These are phyloP conservation scores for Ustilago lituana DNA, from an alignment of 1,284 basidiomycete species.

Conservation along the genomic window DNA sequence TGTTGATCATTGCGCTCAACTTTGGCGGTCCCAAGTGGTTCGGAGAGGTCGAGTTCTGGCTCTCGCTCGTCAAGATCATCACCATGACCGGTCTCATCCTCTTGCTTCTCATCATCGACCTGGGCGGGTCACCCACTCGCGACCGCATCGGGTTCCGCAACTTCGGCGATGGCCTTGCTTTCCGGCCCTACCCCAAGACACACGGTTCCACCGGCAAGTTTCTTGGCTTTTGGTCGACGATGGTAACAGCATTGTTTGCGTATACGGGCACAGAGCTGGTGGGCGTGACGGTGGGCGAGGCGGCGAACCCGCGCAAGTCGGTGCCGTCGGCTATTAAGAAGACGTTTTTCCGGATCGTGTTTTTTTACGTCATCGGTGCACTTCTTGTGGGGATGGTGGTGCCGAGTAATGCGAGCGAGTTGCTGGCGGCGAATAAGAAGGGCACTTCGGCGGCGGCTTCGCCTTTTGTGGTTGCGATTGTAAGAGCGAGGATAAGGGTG, in stretches of 20 bases:
- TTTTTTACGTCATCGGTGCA: conserved; percentile 76
- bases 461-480: conserved; percentile 77
- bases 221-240: conserved; percentile 54
- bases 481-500: conserved; percentile 76
- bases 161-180: conserved; percentile 70
- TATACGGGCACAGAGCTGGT: conserved; percentile 74
- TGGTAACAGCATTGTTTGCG: conserved; percentile 70
- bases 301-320: conserved; percentile 73
- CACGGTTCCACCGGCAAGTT: conserved; percentile 60
- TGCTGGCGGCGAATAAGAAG: conserved; percentile 34
- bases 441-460: conserved; percentile 71
- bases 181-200: conserved; percentile 27
- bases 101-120: conserved; percentile 51
- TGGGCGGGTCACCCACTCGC: conserved; percentile 70
- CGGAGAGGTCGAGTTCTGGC: conserved; percentile 72
- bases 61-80: conserved; percentile 46
- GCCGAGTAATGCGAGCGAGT: conserved; percentile 41
- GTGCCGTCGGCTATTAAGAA: conserved; percentile 73
- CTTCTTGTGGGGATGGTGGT: conserved; percentile 67
- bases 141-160: conserved; percentile 74
- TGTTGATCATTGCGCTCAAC: conserved; percentile 66
- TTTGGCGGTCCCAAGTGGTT: conserved; percentile 70
- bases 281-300: conserved; percentile 70
- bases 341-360: conserved; percentile 72
- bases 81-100: conserved; percentile 52